A percentile compares a stretch with the other conserved stretches of the same genome.
Evolutionary conservation across 768 basidiomycete species (phyloP).

Genomic region (Termitomyces sp.): DNA sequence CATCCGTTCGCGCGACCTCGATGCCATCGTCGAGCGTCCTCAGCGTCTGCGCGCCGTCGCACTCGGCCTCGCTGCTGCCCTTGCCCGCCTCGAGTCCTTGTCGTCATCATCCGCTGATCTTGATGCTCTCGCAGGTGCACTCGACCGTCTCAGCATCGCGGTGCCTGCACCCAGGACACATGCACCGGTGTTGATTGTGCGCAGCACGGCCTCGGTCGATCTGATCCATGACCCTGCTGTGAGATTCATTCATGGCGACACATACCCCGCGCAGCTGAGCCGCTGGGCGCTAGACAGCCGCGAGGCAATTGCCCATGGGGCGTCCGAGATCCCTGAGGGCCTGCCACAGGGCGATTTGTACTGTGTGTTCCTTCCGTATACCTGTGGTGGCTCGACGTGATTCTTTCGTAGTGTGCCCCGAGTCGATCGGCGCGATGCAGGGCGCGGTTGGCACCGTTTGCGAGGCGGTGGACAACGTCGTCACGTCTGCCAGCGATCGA

Average conservation of each 20-base stretch:
- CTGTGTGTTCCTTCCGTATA: slow-evolving; percentile 30
- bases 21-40: slow-evolving; percentile 83
- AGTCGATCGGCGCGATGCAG: slow-evolving; percentile 70
- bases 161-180: slow-evolving; percentile 11
- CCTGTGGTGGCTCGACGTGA: too few relatives aligned
- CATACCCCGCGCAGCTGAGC: slow-evolving; percentile 60
- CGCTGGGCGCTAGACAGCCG: slow-evolving; percentile 53
- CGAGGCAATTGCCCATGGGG: slow-evolving; percentile 53
- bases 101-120: background rate
- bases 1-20: slow-evolving; percentile 70
- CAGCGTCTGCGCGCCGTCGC: slow-evolving; percentile 84
- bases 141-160: slow-evolving; percentile 38
- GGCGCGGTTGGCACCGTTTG: slow-evolving; percentile 81
- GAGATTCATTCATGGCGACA: slow-evolving; percentile 69
- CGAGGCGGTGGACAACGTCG: slow-evolving; percentile 76
- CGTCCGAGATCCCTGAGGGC: slow-evolving; percentile 70
- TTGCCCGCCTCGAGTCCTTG: slow-evolving; percentile 60
- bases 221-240: slow-evolving; percentile 57
- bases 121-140: slow-evolving; percentile 40
- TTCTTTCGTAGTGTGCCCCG: slow-evolving; percentile 58
- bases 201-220: slow-evolving; percentile 49
- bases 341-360: slow-evolving; percentile 80
- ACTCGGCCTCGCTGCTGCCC: slow-evolving; percentile 73
- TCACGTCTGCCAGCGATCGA: slow-evolving; percentile 19
- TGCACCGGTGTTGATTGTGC: slow-evolving; percentile 34